A percentile compares a stretch with the other conserved stretches of the same genome.
Conservation (phyloP, 495 filamentous ascomycete species). For the Jackrogersella minutella region DNA sequence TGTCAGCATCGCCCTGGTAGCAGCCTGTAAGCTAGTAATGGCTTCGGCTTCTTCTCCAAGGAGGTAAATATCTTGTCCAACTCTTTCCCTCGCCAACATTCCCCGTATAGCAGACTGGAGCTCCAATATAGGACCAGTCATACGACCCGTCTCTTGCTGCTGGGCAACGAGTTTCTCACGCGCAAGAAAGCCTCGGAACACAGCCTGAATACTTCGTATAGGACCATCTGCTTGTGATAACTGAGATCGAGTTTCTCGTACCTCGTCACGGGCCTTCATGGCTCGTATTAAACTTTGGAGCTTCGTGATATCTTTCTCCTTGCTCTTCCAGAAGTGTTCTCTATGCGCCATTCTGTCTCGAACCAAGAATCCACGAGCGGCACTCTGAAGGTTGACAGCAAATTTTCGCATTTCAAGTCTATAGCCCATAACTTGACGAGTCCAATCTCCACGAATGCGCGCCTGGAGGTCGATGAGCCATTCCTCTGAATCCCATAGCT, state of each 20-base stretch:
- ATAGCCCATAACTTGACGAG: conserved; percentile 78
- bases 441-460: conserved; percentile 74
- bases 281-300: conserved; percentile 89
- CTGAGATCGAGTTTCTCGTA: conserved; percentile 68
- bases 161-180: conserved; percentile 61
- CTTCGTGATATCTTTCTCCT: conserved; percentile 73
- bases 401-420: conserved; percentile 80
- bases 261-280: conserved; percentile 72
- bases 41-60: conserved; percentile 48
- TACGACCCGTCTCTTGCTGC: conserved; percentile 59
- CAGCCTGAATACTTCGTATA: conserved; percentile 75
- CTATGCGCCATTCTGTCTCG: conserved; percentile 68
- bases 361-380: conserved; percentile 78
- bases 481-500: conserved; percentile 88
- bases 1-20: conserved; percentile 49
- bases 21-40: conserved; percentile 61
- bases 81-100: conserved; percentile 52
- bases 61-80: conserved; percentile 49
- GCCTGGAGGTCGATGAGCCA: conserved; percentile 83
- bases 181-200: conserved; percentile 65
- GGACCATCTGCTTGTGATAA: conserved; percentile 65
- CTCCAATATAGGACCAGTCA: conserved; percentile 53
- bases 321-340: conserved; percentile 72
- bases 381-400: conserved; percentile 78
- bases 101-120: conserved; percentile 65